Evolutionary conservation across 2,329 filamentous ascomycete genomes (phyloP).

Genomic region (Trichoderma asperellum): DNA sequence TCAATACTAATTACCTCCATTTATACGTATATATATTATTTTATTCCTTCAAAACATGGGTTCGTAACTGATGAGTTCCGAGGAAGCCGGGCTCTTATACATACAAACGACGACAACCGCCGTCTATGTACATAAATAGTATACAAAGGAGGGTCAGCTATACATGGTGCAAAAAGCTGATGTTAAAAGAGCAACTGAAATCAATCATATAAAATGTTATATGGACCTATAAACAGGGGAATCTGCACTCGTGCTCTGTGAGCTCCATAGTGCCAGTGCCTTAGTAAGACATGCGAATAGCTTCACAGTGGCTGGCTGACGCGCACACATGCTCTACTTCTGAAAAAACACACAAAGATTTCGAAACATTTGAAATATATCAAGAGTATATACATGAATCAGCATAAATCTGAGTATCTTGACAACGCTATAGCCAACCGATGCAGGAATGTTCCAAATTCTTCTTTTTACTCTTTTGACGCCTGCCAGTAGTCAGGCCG

Average conservation of each 20-base stretch:
- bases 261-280: not conserved
- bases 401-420: not conserved
- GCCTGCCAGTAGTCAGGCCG: slow-evolving; percentile 13
- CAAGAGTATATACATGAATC: not conserved
- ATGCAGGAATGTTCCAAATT: not conserved
- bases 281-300: not conserved
- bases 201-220: not conserved
- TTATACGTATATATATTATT: not conserved
- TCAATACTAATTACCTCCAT: not conserved
- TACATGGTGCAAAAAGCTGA: not conserved
- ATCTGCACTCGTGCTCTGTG: not conserved
- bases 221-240: not conserved
- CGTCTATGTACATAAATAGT: not conserved
- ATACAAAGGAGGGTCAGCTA: accelerated
- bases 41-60: not conserved
- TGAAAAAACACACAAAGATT: not conserved
- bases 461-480: not conserved
- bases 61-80: not conserved
- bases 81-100: not conserved
- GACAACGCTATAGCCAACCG: not conserved
- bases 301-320: not conserved
- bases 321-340: not conserved
- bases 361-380: not conserved
- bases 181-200: not conserved
- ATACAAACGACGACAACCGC: not conserved